Evolutionary conservation across 345 rosid species (phyloP), one percentile per base, ranked within the genome.

Genomic region (Xanthoceras sorbifolium): DNA sequence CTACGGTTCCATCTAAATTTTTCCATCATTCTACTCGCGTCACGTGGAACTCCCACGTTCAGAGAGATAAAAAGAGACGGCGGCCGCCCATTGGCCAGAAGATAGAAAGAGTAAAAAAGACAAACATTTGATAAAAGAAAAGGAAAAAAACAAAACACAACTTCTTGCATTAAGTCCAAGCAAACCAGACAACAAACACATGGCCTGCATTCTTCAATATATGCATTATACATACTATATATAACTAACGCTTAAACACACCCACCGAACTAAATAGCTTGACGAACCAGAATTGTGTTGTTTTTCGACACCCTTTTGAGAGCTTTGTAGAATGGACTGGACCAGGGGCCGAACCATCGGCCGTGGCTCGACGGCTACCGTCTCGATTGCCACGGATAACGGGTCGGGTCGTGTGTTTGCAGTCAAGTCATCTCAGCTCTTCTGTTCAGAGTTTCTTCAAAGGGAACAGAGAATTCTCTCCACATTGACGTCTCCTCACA

Each of bases 361-460:
- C 73, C 88, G 71, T 3, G 92, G 94, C 71, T 86, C 92, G n/a
- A 70, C 79, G 0, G 88, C 92, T 77, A 68, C 86, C 64, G 94
- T 90, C 69, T 87, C 84, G 1, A 9, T 84, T 29, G 90, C 90
- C 9, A 76, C 38, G 0, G 75, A 34, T 25, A 57, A 28, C 62
- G 40, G 7, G 9, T 80, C 90, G 52, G 81, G 84, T 18, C 68
- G 82, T 18, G 68, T 78, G n/a, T 84, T 89, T 18, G 92, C 94
- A 1, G 91, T 87, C 29, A 90, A 89, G 80, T 87, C 91, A 50
- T 82, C 85, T 11, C 83, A 80, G 69, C 83, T 86, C 18, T 81
- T 80, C 1, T 32, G 52, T 22, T 85, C 92, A 3, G 82, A 85
- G 70, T 57, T 63, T 42, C 84, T 90, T 11, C 64, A 59, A 34